Conservation (phyloP, 805 yeast genomes). For the Starmerella stigmatis region DNA sequence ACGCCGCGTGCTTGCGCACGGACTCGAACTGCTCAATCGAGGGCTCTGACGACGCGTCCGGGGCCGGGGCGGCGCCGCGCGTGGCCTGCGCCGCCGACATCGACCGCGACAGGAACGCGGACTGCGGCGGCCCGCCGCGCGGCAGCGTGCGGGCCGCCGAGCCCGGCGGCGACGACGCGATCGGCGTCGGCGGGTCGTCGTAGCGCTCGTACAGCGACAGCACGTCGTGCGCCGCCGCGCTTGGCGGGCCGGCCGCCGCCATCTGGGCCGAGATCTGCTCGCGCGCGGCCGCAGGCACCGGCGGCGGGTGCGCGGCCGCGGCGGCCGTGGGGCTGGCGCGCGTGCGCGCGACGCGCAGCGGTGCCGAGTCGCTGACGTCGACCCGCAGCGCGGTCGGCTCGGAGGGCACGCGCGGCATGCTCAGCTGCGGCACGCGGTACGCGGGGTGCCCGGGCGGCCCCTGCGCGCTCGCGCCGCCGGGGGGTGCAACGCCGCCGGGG, state of each 20-base stretch:
- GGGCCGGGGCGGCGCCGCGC: not conserved
- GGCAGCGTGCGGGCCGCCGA: not conserved
- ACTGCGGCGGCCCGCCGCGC: not conserved
- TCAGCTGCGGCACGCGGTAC: not conserved
- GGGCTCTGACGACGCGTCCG: slow-evolving; percentile 11
- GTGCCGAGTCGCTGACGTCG: not conserved
- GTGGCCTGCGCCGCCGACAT: not conserved
- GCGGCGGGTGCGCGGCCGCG: not conserved
- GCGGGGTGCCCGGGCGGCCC: too few relatives aligned
- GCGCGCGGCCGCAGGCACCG: slow-evolving; percentile 1
- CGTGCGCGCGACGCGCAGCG: slow-evolving; percentile 1
- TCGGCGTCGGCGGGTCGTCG: not conserved
- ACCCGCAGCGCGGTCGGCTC: not conserved
- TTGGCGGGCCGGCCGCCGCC: not conserved
- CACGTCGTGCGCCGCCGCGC: not conserved
- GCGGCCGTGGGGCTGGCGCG: not conserved
- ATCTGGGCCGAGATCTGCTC: not conserved
- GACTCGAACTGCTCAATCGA: slow-evolving; percentile 29
- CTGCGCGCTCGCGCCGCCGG: too few relatives aligned
- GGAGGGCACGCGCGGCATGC: slow-evolving; percentile 1
- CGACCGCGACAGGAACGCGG: not conserved
- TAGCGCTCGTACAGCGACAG: slow-evolving; percentile 1
- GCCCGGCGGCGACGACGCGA: not conserved
- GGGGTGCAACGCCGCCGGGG: too few relatives aligned
- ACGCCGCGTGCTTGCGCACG: slow-evolving; percentile 26